Conservation (phyloP, 805 yeast genomes). For the Debaryomyces tyrocola region DNA sequence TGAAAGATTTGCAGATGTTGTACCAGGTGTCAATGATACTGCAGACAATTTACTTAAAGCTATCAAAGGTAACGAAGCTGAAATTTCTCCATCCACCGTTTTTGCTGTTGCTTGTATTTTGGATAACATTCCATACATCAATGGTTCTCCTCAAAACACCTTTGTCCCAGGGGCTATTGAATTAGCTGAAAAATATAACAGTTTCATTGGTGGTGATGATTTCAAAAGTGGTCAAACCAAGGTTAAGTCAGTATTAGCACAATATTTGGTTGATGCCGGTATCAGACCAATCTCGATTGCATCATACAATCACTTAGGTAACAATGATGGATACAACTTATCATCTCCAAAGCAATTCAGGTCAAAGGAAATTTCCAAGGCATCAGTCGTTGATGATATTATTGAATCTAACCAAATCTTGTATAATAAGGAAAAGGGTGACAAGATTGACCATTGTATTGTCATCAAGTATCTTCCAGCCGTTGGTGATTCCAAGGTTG, state of each 20-base stretch:
- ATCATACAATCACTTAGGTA: constrained; percentile 93
- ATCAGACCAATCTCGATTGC: constrained; percentile 93
- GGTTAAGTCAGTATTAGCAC: constrained; percentile 93
- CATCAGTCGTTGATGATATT: constrained; percentile 91
- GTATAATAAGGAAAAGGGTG: constrained; percentile 78
- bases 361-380: constrained; percentile 92
- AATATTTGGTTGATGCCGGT: constrained; percentile 95
- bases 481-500: constrained; percentile 94
- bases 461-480: constrained; percentile 93
- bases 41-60: constrained; percentile 74
- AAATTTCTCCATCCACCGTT: constrained; percentile 88
- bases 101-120: constrained; percentile 92
- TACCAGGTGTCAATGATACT: constrained; percentile 83
- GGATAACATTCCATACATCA: constrained; percentile 86
- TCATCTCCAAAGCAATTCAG: constrained; percentile 91
- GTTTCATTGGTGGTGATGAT: constrained; percentile 95
- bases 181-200: constrained; percentile 72
- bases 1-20: constrained; percentile 82
- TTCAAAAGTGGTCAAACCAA: constrained; percentile 97
- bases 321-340: constrained; percentile 92
- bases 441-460: constrained; percentile 86
- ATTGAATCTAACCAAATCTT: constrained; percentile 82
- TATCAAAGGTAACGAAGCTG: constrained; percentile 76
- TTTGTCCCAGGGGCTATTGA: constrained; percentile 94
- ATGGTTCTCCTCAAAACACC: constrained; percentile 97